phyloP scores from a whole-genome alignment of 257 asterid species.

The Dorcoceras hygrometricum region DNA sequence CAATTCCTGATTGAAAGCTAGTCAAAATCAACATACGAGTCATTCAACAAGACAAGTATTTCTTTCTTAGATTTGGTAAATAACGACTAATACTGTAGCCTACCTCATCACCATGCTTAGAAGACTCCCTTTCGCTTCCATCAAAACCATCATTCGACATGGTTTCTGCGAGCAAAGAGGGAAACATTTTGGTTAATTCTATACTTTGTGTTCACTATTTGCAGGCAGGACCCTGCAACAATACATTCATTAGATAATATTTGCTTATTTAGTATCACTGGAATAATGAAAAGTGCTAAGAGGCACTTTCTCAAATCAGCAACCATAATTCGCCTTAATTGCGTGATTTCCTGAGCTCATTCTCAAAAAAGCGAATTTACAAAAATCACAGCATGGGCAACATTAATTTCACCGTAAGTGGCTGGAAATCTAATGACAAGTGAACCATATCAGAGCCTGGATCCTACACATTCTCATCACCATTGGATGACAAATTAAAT shows the following conservation, averaged over 20 bases:
- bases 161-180: conserved; percentile 40
- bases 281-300: background rate
- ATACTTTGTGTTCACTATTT: conserved; percentile 6
- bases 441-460: conserved; percentile 7
- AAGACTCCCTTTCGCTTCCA: conserved; percentile 45
- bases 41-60: background rate
- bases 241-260: background rate
- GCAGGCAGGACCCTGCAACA: background rate
- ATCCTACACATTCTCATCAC: conserved; percentile 1
- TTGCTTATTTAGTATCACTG: background rate
- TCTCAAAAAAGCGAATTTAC: background rate
- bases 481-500: conserved; percentile 22
- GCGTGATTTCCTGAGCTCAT: background rate
- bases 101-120: conserved; percentile 43
- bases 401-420: no score
- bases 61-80: background rate
- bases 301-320: no score
- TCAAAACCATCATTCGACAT: conserved; percentile 50
- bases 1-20: no score
- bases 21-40: no score
- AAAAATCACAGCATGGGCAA: no score
- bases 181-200: conserved; percentile 4
- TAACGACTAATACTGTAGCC: background rate
- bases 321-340: no score
- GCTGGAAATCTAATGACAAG: background rate